Evolutionary conservation across 2,329 filamentous ascomycete species (phyloP).

Genomic region (Endothia cerciana): DNA sequence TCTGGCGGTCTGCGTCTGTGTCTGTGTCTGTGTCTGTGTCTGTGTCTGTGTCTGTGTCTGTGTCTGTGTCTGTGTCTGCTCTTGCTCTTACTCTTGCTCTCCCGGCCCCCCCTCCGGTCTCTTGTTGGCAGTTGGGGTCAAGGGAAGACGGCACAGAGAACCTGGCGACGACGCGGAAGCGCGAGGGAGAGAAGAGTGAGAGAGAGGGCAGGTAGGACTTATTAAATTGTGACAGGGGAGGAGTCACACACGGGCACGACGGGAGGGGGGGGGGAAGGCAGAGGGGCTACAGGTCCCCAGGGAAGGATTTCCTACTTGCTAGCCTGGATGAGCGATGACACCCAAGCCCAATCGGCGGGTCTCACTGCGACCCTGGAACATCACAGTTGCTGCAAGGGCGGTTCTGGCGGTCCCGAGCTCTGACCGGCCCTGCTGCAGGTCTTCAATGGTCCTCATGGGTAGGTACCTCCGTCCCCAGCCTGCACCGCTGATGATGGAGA

Average conservation of each 20-base stretch:
- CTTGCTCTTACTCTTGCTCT: neutral
- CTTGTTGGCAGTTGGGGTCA: neutral
- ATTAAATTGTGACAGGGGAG: constrained; percentile 9
- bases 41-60: neutral
- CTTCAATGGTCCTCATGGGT: neutral
- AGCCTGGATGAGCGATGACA: constrained; percentile 11
- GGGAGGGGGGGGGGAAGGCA: neutral
- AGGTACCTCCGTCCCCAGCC: neutral
- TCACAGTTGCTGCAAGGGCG: constrained; percentile 17
- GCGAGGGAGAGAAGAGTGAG: neutral
- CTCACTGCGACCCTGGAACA: constrained; percentile 7
- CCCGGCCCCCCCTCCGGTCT: neutral
- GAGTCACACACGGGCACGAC: neutral
- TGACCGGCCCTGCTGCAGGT: neutral
- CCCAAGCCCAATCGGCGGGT: constrained; percentile 13
- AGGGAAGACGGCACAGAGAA: neutral
- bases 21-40: neutral
- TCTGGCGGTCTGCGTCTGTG: constrained; percentile 1
- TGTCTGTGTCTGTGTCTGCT: neutral
- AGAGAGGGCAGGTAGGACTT: constrained; percentile 6
- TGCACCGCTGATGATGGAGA: neutral
- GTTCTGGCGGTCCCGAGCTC: constrained; percentile 10
- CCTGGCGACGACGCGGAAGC: neutral
- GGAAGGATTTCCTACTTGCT: constrained; percentile 2
- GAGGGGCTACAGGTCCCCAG: neutral